A percentile compares a stretch with the other conserved stretches of the same genome.
Evolutionary conservation across 257 asterid genomes (phyloP).

Genomic region (Rhazya stricta): DNA sequence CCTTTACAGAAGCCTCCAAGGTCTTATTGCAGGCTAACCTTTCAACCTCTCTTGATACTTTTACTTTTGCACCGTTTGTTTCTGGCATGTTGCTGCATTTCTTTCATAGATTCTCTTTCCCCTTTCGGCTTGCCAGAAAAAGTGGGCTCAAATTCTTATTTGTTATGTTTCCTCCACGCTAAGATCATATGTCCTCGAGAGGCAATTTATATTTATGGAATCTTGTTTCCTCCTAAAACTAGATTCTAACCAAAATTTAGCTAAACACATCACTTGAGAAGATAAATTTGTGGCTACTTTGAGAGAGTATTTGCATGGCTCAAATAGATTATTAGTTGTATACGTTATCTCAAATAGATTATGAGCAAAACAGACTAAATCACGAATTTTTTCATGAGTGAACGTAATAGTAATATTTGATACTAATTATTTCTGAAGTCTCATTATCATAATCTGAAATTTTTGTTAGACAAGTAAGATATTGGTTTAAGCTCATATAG

Average conservation of each 20-base stretch:
- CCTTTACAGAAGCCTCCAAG: slow-evolving; percentile 11
- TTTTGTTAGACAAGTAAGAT: too few species aligned
- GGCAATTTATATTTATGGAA: background rate
- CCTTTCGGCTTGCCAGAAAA: background rate
- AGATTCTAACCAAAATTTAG: background rate
- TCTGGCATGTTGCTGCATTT: background rate
- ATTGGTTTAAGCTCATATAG: too few species aligned
- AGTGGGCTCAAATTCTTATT: background rate
- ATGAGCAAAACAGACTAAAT: too few species aligned
- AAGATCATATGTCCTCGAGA: background rate
- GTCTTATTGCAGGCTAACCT: background rate
- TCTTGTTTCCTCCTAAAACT: background rate
- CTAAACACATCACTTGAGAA: too few species aligned
- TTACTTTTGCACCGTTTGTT: background rate
- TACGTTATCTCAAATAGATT: background rate
- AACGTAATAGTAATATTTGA: too few species aligned
- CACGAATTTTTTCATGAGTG: too few species aligned
- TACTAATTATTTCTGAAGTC: too few species aligned
- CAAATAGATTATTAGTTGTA: background rate
- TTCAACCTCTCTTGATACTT: background rate
- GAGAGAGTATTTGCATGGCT: background rate
- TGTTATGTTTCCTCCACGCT: background rate
- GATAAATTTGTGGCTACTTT: too few species aligned
- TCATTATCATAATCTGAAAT: too few species aligned
- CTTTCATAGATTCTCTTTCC: slow-evolving; percentile 11